These are phyloP conservation scores for Myriosclerotinia curreyana DNA, from an alignment of 2,329 filamentous ascomycete genomes.

Conservation along the genomic window DNA sequence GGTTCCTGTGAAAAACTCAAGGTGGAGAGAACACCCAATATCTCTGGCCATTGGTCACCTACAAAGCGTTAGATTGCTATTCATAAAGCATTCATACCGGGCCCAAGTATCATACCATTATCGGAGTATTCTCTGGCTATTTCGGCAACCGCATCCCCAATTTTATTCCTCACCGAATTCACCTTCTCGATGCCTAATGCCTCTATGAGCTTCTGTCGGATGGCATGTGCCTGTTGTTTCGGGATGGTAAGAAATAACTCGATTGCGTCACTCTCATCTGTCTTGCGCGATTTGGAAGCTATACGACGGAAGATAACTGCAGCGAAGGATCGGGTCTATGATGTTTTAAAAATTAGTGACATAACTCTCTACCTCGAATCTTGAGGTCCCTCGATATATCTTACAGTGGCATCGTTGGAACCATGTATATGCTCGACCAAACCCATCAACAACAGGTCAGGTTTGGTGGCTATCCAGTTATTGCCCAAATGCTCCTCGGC, in stretches of 20 bases:
- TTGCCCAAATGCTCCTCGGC: slow-evolving; percentile 88
- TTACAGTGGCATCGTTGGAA: slow-evolving; percentile 50
- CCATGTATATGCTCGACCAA: slow-evolving; percentile 86
- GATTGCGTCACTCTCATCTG: slow-evolving; percentile 63
- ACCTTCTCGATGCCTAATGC: slow-evolving; percentile 70
- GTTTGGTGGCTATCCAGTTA: slow-evolving; percentile 80
- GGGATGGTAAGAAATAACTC: slow-evolving; percentile 84
- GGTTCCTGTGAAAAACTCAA: slow-evolving; percentile 82
- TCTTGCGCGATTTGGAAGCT: slow-evolving; percentile 82
- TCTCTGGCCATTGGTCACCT: slow-evolving; percentile 87
- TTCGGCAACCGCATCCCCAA: slow-evolving; percentile 96
- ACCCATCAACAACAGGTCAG: slow-evolving; percentile 89
- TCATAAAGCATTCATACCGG: not conserved
- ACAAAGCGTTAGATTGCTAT: slow-evolving; percentile 28
- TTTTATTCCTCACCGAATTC: slow-evolving; percentile 81
- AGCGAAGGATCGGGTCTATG: slow-evolving; percentile 83
- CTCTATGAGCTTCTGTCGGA: slow-evolving; percentile 80
- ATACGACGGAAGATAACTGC: slow-evolving; percentile 94
- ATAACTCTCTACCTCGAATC: no score
- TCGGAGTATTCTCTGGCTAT: slow-evolving; percentile 93
- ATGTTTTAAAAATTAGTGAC: not conserved
- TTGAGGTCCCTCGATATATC: not conserved
- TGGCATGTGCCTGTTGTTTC: slow-evolving; percentile 69
- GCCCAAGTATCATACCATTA: slow-evolving; percentile 60
- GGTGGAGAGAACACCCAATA: slow-evolving; percentile 81